phyloP scores from a whole-genome alignment of 192 early-diverging fungal species.

The Coemansia asiatica region DNA sequence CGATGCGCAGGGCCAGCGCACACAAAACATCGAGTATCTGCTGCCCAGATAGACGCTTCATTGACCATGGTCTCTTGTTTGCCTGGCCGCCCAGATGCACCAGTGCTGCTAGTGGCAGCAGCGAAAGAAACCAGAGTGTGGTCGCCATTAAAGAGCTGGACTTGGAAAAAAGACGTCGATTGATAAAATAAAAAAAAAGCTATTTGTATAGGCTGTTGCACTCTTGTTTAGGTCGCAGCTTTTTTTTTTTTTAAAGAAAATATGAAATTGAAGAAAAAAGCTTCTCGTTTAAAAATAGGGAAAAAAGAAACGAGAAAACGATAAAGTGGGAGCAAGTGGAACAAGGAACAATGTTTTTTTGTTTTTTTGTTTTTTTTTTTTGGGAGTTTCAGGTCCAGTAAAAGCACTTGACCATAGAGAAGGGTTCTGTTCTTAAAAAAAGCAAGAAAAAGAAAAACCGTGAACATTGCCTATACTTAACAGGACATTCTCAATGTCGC shows the following conservation, averaged over 20 bases:
- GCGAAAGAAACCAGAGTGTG: slow-evolving; percentile 16
- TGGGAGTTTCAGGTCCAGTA: too few species aligned
- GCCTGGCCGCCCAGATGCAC: slow-evolving; percentile 17
- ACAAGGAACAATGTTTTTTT: background rate
- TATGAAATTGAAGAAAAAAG: too few species aligned
- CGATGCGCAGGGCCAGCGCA: slow-evolving; percentile 23
- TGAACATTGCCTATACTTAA: too few species aligned
- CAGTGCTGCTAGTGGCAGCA: slow-evolving; percentile 28
- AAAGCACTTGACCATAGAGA: too few species aligned
- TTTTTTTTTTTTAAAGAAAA: too few species aligned
- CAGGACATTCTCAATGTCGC: too few species aligned
- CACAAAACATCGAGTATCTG: slow-evolving; percentile 35
- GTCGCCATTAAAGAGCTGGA: slow-evolving; percentile 10
- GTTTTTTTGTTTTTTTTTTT: too few species aligned
- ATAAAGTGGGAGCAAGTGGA: background rate
- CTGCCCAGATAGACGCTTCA: slow-evolving; percentile 10
- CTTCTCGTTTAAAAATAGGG: background rate
- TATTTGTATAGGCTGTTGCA: background rate
- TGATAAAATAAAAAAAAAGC: background rate
- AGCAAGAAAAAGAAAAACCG: too few species aligned
- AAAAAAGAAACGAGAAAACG: background rate
- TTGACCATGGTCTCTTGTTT: background rate
- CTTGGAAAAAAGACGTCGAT: background rate
- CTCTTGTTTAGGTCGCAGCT: background rate
- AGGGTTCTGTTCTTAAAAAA: too few species aligned